Evolutionary conservation across 2,329 filamentous ascomycete species (phyloP).

Genomic region (Colletotrichum brevisporum): DNA sequence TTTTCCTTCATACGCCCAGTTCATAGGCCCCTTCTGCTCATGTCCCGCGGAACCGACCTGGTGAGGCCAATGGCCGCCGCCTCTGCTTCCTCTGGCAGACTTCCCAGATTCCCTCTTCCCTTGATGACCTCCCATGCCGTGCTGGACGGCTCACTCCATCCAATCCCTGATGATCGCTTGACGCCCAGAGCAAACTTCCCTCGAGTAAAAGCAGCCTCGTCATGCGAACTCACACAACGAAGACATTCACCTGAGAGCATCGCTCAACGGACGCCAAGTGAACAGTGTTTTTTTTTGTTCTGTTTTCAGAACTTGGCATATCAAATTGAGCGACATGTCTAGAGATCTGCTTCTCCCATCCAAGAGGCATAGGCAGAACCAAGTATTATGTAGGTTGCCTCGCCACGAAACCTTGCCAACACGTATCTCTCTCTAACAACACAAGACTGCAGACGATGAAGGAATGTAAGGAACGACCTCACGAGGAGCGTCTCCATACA

Average conservation of each 20-base stretch:
- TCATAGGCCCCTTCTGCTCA: too few species aligned
- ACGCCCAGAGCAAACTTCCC: slow-evolving; percentile 32
- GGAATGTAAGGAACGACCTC: too few species aligned
- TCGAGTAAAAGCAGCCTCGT: background rate
- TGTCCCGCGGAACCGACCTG: too few species aligned
- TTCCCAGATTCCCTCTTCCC: background rate
- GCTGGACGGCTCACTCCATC: background rate
- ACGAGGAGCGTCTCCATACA: too few species aligned
- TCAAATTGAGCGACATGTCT: slow-evolving; percentile 38
- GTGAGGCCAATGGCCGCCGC: too few species aligned
- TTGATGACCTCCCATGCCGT: background rate
- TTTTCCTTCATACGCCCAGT: too few species aligned
- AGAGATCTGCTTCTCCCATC: slow-evolving; percentile 27
- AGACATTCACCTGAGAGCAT: slow-evolving; percentile 14
- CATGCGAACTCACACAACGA: background rate
- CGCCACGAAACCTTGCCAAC: slow-evolving; percentile 10
- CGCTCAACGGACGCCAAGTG: slow-evolving; percentile 20
- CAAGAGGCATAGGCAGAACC: background rate
- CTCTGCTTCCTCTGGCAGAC: too few species aligned
- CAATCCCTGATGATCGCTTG: too few species aligned
- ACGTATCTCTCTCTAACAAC: slow-evolving; percentile 18
- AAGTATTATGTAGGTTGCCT: background rate
- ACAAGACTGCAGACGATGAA: too few species aligned
- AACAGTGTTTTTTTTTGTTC: background rate
- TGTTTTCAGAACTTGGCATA: slow-evolving; percentile 32